A percentile compares a stretch with the other conserved stretches of the same genome.
phyloP scores from a whole-genome alignment of 2,329 filamentous ascomycete genomes.

The Magnaporthiopsis poae region DNA sequence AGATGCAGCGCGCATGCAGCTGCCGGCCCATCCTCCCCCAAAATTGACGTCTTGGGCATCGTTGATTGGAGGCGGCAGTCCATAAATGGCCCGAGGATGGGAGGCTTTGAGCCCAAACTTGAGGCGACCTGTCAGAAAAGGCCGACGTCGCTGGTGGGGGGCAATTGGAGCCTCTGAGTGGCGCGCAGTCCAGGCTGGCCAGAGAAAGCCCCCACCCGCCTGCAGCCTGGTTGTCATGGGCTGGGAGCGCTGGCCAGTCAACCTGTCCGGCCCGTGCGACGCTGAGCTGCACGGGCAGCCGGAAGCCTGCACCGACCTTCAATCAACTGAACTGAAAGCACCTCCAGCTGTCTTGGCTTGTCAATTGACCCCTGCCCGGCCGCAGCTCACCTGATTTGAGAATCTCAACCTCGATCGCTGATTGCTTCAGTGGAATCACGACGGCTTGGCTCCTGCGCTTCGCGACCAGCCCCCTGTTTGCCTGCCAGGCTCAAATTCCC shows the following conservation, averaged over 20 bases:
- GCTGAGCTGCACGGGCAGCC: background rate
- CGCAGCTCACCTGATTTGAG: constrained; percentile 17
- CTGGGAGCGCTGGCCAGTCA: background rate
- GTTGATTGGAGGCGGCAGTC: background rate
- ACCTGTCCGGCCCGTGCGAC: background rate
- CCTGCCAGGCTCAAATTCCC: background rate
- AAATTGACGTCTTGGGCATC: background rate
- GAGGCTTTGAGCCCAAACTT: constrained; percentile 10
- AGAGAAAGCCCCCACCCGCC: background rate
- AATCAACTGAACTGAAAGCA: background rate
- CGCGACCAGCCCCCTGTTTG: background rate
- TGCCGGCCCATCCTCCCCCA: background rate
- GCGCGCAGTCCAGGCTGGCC: constrained; percentile 9
- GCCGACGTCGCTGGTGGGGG: constrained; percentile 2
- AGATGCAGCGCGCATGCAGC: background rate
- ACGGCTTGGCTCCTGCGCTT: constrained; percentile 2
- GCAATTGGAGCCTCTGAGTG: constrained; percentile 16
- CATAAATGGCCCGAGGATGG: background rate
- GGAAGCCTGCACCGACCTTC: background rate
- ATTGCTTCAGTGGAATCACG: constrained; percentile 10
- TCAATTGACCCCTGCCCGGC: constrained; percentile 2
- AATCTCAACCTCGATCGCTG: background rate
- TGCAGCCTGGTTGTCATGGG: background rate
- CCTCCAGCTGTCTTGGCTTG: no score
- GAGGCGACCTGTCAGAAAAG: constrained; percentile 19